phyloP scores from a whole-genome alignment of 2,329 filamentous ascomycete genomes.

The Alternaria infectoria region DNA sequence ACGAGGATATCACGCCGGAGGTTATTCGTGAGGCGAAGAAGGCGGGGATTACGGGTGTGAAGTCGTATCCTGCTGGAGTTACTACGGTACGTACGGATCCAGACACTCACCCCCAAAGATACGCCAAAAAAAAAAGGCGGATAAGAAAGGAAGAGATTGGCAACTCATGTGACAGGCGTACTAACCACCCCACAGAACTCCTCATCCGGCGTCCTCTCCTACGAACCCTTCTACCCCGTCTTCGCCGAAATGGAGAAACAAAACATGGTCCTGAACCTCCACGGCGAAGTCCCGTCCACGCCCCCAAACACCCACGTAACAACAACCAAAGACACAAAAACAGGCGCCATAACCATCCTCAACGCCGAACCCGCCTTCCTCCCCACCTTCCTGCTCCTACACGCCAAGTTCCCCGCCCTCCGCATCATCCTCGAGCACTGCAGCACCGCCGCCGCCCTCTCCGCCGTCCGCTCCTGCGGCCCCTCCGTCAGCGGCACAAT shows the following conservation, averaged over 20 bases:
- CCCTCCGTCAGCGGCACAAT: slow-evolving; percentile 80
- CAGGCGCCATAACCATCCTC: slow-evolving; percentile 52
- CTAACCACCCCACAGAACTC: slow-evolving; percentile 54
- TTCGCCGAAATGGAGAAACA: slow-evolving; percentile 90
- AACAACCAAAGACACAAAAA: slow-evolving; percentile 14
- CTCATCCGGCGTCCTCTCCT: slow-evolving; percentile 70
- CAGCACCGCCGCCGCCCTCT: slow-evolving; percentile 80
- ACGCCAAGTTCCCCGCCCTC: slow-evolving; percentile 75
- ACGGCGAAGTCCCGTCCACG: slow-evolving; percentile 78
- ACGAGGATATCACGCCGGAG: slow-evolving; percentile 56
- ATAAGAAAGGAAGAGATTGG: no score
- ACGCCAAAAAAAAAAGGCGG: no score
- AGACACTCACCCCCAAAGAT: no score
- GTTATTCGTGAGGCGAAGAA: slow-evolving; percentile 74
- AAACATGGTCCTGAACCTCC: slow-evolving; percentile 86
- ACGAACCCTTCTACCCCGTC: slow-evolving; percentile 75
- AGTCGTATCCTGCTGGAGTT: slow-evolving; percentile 66
- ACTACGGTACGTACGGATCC: no score
- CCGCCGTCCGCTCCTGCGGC: slow-evolving; percentile 78
- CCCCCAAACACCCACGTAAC: slow-evolving; percentile 27
- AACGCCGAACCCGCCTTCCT: slow-evolving; percentile 80
- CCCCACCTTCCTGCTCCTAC: slow-evolving; percentile 76
- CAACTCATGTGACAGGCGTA: no score
- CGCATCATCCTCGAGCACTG: slow-evolving; percentile 79
- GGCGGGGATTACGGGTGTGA: slow-evolving; percentile 74